A percentile compares a stretch with the other conserved stretches of the same genome.
These are phyloP conservation scores for Nannochloropsis granulata DNA, from an alignment of 108 stramenopile genomes.

Conservation along the genomic window DNA sequence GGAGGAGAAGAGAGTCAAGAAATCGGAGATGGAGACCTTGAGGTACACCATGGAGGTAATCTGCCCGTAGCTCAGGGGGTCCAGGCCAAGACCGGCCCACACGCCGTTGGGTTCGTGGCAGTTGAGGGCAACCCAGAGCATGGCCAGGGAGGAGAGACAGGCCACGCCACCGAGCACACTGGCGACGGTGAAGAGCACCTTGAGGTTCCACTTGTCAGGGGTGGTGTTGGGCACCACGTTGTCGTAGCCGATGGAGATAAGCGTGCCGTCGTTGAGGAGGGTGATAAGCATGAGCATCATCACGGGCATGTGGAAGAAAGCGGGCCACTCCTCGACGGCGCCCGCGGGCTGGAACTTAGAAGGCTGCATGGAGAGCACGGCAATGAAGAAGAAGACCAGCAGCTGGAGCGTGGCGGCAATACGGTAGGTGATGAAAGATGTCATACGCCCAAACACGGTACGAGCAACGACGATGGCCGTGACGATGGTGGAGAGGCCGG, in stretches of 20 bases:
- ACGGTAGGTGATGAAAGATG: not conserved
- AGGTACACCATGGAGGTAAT: constrained; percentile 13
- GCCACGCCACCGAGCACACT: constrained; percentile 19
- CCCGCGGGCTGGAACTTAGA: not conserved
- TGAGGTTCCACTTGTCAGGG: constrained; percentile 19
- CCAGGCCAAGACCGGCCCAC: not conserved
- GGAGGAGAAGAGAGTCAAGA: constrained; percentile 22
- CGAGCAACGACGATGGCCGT: constrained; percentile 55
- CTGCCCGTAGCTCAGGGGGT: not conserved
- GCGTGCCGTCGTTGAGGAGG: constrained; percentile 62
- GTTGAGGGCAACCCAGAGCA: constrained; percentile 8
- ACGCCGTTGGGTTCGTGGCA: not conserved
- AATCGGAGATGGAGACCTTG: constrained; percentile 24
- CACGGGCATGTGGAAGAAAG: constrained; percentile 45
- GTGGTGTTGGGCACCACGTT: constrained; percentile 3
- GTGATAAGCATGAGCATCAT: constrained; percentile 64
- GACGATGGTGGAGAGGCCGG: constrained; percentile 59
- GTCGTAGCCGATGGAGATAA: constrained; percentile 71
- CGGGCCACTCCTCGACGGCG: constrained; percentile 2
- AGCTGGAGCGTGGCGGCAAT: constrained; percentile 59
- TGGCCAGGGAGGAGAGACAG: constrained; percentile 7
- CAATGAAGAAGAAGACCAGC: constrained; percentile 44
- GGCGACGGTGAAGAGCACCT: constrained; percentile 3
- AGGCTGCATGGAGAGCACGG: constrained; percentile 1
- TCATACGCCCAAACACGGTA: constrained; percentile 49